Percentiles rank a stretch among this genome's conserved stretches.
phyloP scores from a whole-genome alignment of 768 basidiomycete genomes.

The Heimioporus sp. region DNA sequence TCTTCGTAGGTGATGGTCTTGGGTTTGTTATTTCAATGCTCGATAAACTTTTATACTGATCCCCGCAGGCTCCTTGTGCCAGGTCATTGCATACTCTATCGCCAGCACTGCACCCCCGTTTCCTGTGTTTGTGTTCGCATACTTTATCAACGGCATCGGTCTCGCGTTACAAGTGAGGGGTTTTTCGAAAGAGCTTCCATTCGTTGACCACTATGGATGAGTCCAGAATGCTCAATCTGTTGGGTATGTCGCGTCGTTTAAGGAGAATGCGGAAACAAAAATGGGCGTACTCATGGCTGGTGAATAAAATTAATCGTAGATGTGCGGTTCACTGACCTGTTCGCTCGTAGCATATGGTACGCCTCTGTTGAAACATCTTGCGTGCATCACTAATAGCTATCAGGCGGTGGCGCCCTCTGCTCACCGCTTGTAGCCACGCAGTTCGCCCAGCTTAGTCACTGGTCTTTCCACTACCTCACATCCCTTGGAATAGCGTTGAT shows the following conservation, averaged over 20 bases:
- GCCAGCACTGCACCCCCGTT: slow-evolving; percentile 60
- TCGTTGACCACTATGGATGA: neutral
- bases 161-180: slow-evolving; percentile 39
- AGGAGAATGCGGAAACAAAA: slow-evolving; percentile 51
- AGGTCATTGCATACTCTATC: slow-evolving; percentile 57
- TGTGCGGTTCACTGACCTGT: neutral
- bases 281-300: slow-evolving; percentile 67
- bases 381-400: neutral
- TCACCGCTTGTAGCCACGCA: slow-evolving; percentile 55
- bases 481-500: slow-evolving; percentile 63
- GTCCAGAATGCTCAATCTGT: slow-evolving; percentile 69
- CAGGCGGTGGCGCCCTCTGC: slow-evolving; percentile 47
- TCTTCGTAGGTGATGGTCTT: slow-evolving; percentile 37
- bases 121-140: slow-evolving; percentile 55
- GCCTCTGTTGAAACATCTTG: neutral
- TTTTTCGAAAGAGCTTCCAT: too few relatives aligned
- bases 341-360: slow-evolving; percentile 10
- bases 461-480: slow-evolving; percentile 43
- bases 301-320: neutral
- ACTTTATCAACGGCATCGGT: slow-evolving; percentile 49
- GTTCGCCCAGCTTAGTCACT: slow-evolving; percentile 38
- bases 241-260: slow-evolving; percentile 61
- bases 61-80: slow-evolving; percentile 45
- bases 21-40: slow-evolving; percentile 20
- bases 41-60: neutral